Conservation (phyloP, 768 basidiomycete species). For the Serendipita sp. region DNA sequence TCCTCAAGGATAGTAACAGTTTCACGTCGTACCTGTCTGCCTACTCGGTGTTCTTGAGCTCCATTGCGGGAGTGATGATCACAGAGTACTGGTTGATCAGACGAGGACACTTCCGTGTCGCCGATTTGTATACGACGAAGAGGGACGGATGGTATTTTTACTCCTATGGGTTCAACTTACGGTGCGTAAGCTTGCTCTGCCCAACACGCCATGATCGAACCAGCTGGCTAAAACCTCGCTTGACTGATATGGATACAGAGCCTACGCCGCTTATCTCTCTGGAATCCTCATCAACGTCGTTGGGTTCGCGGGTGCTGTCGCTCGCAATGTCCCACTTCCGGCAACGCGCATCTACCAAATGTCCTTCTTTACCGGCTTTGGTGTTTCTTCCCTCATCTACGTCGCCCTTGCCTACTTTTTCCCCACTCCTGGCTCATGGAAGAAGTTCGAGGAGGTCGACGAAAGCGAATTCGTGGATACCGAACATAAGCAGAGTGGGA, state of each 20-base stretch:
- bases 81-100: conserved; percentile 66
- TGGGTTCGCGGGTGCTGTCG: conserved; percentile 63
- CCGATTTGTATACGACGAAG: conserved; percentile 47
- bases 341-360: conserved; percentile 44
- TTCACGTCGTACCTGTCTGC: conserved; percentile 74
- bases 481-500: conserved; percentile 1
- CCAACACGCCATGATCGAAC: too few relatives aligned
- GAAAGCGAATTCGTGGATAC: conserved; percentile 16
- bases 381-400: conserved; percentile 51
- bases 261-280: conserved; percentile 49
- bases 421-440: conserved; percentile 38
- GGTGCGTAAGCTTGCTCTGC: conserved; percentile 27
- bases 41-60: conserved; percentile 67
- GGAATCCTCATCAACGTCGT: conserved; percentile 74
- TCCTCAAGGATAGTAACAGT: conserved; percentile 53
- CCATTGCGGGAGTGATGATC: conserved; percentile 72
- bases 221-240: too few relatives aligned
- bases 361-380: conserved; percentile 77
- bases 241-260: conserved; percentile 22
- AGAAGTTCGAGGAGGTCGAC: conserved; percentile 42
- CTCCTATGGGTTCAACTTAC: conserved; percentile 55
- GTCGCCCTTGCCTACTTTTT: conserved; percentile 39
- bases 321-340: conserved; percentile 3
- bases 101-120: conserved; percentile 52
- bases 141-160: conserved; percentile 61